A percentile compares a stretch with the other conserved stretches of the same genome.
Evolutionary conservation across 106 monocot species (phyloP).

Genomic region (Xerophyta viscosa): DNA sequence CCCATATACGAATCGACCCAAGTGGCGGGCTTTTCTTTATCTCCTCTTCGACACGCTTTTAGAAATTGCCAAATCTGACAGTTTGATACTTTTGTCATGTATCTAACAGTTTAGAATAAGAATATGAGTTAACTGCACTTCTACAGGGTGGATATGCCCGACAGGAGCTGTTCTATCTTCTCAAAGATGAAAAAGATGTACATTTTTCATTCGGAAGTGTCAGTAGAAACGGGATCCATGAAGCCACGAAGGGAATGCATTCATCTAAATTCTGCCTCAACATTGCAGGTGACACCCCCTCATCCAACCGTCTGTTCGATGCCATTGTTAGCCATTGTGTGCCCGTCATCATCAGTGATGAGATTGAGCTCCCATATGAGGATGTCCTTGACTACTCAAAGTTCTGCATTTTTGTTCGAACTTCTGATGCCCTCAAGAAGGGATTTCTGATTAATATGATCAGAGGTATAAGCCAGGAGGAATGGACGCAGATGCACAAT

Average conservation of each 20-base stretch:
- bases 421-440: slow-evolving; percentile 60
- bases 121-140: neutral
- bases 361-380: slow-evolving; percentile 76
- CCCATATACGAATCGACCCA: too few relatives aligned
- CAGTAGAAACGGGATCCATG: slow-evolving; percentile 22
- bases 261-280: slow-evolving; percentile 58
- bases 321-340: slow-evolving; percentile 66
- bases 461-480: slow-evolving; percentile 30
- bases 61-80: too few relatives aligned
- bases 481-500: slow-evolving; percentile 64
- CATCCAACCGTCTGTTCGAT: slow-evolving; percentile 65
- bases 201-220: slow-evolving; percentile 48
- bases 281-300: slow-evolving; percentile 65
- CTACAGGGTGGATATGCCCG: slow-evolving; percentile 40
- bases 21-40: too few relatives aligned
- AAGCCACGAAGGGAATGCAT: slow-evolving; percentile 39
- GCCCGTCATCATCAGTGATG: slow-evolving; percentile 70
- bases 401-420: slow-evolving; percentile 60
- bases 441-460: slow-evolving; percentile 43
- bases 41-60: too few relatives aligned
- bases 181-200: slow-evolving; percentile 48
- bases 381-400: slow-evolving; percentile 65
- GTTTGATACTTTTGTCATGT: too few relatives aligned
- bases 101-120: too few relatives aligned
- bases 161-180: slow-evolving; percentile 55